Evolutionary conservation across 805 yeast species (phyloP), one percentile per base, ranked within the genome.

Genomic region (Kurtzmaniella fragi): DNA sequence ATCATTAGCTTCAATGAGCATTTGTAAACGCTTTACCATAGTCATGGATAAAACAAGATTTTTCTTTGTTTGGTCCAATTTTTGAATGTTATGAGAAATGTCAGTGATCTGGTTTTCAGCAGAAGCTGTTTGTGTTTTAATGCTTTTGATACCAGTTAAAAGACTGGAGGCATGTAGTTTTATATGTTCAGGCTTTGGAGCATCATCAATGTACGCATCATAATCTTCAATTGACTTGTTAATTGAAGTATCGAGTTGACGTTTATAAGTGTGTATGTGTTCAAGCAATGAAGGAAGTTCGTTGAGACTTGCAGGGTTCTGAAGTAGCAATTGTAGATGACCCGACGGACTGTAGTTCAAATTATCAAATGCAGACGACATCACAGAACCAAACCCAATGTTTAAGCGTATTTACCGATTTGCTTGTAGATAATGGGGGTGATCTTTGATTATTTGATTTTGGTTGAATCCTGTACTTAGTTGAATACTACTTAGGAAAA

Each of bases 41-140:
- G 95, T 87, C 85, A 93, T 86, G 9, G 93, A 78, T 20, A 79
- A 70, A 2, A 88, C 90, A 35, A 93, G 66, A 57, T 93, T 93
- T 54, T 77, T 78, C 65, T 93, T 93, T 28, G 90, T 81, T 37
- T 76, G 77, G 59, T 93, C 98, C 42, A 93, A 69, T 16, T 72
- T 64, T 48, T 87, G 84, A 44, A 93, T 89, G 30, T 82, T 83
- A 3, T 77, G 70, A 0, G 97, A 91, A 76, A 88, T 83, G 3
- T 55, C 59, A 10, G 81, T 69, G 40, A 89, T 86, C 3, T 79
- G 71, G 4, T 59, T 44, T 43, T 83, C 88, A 0, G 95, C 84
- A 4, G 61, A 49, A 6, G 53, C 49, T 0, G 90, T 78, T 34
- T 75, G 60, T 5, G 47, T 38, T 45, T 75, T 71, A 33, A 82